Evolutionary conservation across 163 green algal genomes (phyloP), one percentile per base, ranked within the genome.

Genomic region (Volvox carteri): DNA sequence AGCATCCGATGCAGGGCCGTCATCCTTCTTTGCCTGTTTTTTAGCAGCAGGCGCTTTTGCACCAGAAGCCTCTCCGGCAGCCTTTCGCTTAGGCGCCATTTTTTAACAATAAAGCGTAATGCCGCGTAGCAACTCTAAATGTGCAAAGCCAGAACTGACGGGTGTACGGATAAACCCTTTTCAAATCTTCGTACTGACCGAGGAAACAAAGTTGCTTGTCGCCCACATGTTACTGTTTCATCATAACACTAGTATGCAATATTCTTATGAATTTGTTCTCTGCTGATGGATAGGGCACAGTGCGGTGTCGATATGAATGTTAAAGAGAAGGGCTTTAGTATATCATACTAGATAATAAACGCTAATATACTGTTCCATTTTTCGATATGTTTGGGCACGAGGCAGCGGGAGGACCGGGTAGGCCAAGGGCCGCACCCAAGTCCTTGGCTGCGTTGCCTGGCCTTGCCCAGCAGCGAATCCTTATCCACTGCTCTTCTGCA

Each of bases 1-100:
- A 35, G 68, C 42, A n/a, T 46, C 67, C 48, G 44, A 0, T 12
- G 50, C 54, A 28, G 30, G 23, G 18, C 18, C 30, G 46, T 77
- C 78, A 18, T 21, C 78, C 25, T 72, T 73, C n/a, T 48, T 68
- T 4, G 60, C 44, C 35, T 78, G 44, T 14, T 87, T 72, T 35
- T 75, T 75, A 9, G 65, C 33, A 6, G 39, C 33, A 4, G 39
- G 33, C n/a, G 33, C 81, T 28, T 88, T 73, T 35, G 56, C 81
- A 25, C 48, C 50, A 23, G 44, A 33, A 54, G 70, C 84, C 39
- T 58, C 72, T 12, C 48, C 84, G 1, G 52, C 68, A 23, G 83
- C 72, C 41, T 89, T 89, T 0, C 84, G 52, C 28, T 89, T 89
- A 7, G 84, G 84, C 5, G 84, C 84, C 84, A 89, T 89, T 60